These are phyloP conservation scores for Limtongia smithiae DNA, from an alignment of 805 yeast species.

Conservation along the genomic window DNA sequence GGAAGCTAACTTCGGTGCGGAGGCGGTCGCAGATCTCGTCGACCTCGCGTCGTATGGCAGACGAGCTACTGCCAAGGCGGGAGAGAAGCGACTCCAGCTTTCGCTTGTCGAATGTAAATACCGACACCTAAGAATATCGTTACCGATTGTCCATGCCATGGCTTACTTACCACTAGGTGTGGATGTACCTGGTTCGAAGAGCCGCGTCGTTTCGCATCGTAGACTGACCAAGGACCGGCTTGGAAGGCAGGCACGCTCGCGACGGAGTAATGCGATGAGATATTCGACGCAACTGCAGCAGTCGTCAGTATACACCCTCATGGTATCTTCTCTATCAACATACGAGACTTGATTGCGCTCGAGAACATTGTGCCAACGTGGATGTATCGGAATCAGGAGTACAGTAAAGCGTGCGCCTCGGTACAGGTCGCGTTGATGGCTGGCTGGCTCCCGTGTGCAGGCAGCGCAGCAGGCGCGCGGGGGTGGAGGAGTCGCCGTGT, in stretches of 20 bases:
- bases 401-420: no score
- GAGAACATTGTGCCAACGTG: no score
- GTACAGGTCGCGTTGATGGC: background rate
- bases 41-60: conserved; percentile 48
- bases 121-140: conserved; percentile 55
- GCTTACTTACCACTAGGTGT: no score
- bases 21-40: conserved; percentile 66
- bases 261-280: conserved; percentile 51
- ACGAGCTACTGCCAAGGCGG: conserved; percentile 49
- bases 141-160: no score
- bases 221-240: conserved; percentile 79
- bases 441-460: background rate
- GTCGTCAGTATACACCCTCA: no score
- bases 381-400: no score
- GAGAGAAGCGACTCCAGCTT: conserved; percentile 57
- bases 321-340: background rate
- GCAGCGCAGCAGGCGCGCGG: no score
- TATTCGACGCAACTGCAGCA: conserved; percentile 21
- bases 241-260: conserved; percentile 68
- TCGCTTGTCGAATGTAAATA: conserved; percentile 81
- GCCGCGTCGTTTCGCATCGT: conserved; percentile 72
- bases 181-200: conserved; percentile 44
- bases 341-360: conserved; percentile 26
- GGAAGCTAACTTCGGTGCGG: conserved; percentile 61
- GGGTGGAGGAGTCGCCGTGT: no score